A percentile compares a stretch with the other conserved stretches of the same genome.
phyloP scores from a whole-genome alignment of 805 yeast genomes.

The Jamesozyma piceae region DNA sequence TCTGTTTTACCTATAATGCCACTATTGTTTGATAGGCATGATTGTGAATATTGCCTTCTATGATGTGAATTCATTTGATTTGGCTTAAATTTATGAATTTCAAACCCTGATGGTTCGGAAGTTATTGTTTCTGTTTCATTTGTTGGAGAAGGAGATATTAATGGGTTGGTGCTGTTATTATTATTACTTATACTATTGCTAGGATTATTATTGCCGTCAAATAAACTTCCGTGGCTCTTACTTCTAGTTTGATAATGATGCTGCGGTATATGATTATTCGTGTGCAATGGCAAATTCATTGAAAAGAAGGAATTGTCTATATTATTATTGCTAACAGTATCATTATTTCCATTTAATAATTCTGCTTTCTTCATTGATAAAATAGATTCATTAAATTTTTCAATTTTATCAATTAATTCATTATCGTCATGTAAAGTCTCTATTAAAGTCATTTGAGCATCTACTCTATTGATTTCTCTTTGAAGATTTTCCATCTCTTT shows the following conservation, averaged over 20 bases:
- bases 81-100: conserved; percentile 14
- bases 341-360: conserved; percentile 4
- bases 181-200: not conserved
- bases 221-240: conserved; percentile 21
- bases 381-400: conserved; percentile 12
- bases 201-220: conserved; percentile 1
- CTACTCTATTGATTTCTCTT: conserved; percentile 47
- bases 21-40: conserved; percentile 37
- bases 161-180: not conserved
- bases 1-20: conserved; percentile 38
- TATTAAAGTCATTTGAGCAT: conserved; percentile 46
- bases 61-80: conserved; percentile 25
- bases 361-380: conserved; percentile 7
- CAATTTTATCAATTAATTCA: conserved; percentile 17
- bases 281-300: not conserved
- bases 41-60: conserved; percentile 28
- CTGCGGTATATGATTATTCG: conserved; percentile 9
- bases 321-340: conserved; percentile 2
- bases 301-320: not conserved
- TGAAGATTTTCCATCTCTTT: conserved; percentile 43
- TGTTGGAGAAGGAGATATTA: not conserved
- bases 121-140: not conserved
- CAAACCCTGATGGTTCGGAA: conserved; percentile 4
- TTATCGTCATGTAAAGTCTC: conserved; percentile 35
- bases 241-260: conserved; percentile 30